Percentiles rank a stretch among this genome's conserved stretches.
These are phyloP conservation scores for Lepidium sativum DNA, from an alignment of 345 rosid genomes.

Conservation along the genomic window DNA sequence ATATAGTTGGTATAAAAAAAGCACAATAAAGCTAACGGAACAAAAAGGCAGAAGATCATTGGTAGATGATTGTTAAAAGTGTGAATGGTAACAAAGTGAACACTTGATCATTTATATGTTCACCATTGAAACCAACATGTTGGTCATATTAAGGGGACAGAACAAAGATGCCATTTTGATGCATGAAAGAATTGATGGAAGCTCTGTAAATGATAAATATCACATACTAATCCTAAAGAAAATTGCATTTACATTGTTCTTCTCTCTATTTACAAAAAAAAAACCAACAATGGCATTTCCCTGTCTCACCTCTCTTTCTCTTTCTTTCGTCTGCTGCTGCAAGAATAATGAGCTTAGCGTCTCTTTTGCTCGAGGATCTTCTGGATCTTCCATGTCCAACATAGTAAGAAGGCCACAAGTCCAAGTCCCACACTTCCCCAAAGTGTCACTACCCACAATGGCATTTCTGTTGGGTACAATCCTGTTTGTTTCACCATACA, in stretches of 20 bases:
- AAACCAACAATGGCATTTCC: conserved; percentile 19
- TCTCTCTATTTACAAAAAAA: conserved; percentile 22
- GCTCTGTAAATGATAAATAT: conserved; percentile 9
- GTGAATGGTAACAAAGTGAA: not conserved
- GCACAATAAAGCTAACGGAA: not conserved
- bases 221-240: conserved; percentile 26
- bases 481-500: conserved; percentile 34
- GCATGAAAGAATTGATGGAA: conserved; percentile 26
- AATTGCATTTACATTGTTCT: conserved; percentile 31
- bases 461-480: conserved; percentile 82
- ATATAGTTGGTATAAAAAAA: not conserved
- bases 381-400: conserved; percentile 78
- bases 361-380: conserved; percentile 55
- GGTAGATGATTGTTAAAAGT: not conserved
- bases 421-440: conserved; percentile 62
- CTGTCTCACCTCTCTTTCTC: conserved; percentile 21
- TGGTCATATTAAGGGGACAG: not conserved
- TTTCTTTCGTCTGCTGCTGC: not conserved
- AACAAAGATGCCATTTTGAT: conserved; percentile 13
- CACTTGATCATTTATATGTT: not conserved
- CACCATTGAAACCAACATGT: not conserved
- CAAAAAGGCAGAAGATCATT: not conserved
- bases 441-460: conserved; percentile 56
- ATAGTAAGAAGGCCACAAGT: conserved; percentile 44
- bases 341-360: conserved; percentile 31